phyloP scores from a whole-genome alignment of 805 yeast genomes.

The Kuraishia cidri region DNA sequence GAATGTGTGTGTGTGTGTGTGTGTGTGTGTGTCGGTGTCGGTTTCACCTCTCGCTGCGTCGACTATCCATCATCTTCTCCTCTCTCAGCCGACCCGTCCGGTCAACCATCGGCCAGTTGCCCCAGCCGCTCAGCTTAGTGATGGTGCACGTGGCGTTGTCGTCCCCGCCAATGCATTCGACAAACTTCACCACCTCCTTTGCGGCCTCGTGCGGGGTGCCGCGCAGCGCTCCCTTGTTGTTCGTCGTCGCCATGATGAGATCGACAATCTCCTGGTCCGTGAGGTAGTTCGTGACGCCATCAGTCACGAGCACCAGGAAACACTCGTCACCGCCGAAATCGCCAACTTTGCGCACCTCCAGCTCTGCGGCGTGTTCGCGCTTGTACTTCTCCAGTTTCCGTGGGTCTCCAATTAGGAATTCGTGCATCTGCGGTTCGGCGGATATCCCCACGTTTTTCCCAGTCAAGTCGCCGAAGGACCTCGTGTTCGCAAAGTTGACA shows the following conservation, averaged over 20 bases:
- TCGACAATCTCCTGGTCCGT: slow-evolving; percentile 92
- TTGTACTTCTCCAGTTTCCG: slow-evolving; percentile 23
- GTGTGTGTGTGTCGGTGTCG: no score
- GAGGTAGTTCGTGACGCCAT: slow-evolving; percentile 77
- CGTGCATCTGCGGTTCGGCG: slow-evolving; percentile 85
- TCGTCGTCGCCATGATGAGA: slow-evolving; percentile 60
- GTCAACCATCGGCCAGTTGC: slow-evolving; percentile 80
- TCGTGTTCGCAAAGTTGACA: slow-evolving; percentile 75
- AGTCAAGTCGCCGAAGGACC: slow-evolving; percentile 84
- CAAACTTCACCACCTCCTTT: slow-evolving; percentile 73
- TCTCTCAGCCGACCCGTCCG: slow-evolving; percentile 79
- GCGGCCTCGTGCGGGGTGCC: slow-evolving; percentile 87
- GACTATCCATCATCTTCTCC: slow-evolving; percentile 32
- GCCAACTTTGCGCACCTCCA: slow-evolving; percentile 14
- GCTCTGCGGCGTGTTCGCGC: slow-evolving; percentile 9
- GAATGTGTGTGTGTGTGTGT: no score
- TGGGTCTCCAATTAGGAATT: slow-evolving; percentile 59
- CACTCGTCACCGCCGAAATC: slow-evolving; percentile 78
- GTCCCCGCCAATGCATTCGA: slow-evolving; percentile 82
- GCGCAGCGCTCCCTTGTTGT: slow-evolving; percentile 50
- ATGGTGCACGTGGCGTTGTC: slow-evolving; percentile 95
- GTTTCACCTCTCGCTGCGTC: no score
- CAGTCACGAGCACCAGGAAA: slow-evolving; percentile 74
- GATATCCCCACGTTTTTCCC: slow-evolving; percentile 81
- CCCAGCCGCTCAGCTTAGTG: slow-evolving; percentile 83